Evolutionary conservation across 23 red algal species (phyloP).

Genomic region (Agarophyton chilense): DNA sequence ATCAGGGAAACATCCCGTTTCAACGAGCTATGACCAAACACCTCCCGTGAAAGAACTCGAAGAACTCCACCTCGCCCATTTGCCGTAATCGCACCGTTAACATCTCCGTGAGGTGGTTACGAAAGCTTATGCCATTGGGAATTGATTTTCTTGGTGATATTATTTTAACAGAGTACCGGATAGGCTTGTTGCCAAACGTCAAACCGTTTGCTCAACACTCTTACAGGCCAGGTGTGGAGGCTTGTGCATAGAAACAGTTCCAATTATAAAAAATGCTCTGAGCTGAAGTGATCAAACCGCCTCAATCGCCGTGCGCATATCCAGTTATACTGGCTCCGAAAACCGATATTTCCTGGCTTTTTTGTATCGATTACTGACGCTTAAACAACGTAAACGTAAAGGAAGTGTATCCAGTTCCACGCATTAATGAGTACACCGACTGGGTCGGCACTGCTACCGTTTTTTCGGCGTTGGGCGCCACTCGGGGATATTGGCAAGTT

Average conservation of each 20-base stretch:
- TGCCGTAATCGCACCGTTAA: neutral
- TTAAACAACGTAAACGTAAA: neutral
- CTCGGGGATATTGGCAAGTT: neutral
- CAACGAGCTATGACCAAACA: neutral
- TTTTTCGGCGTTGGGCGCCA: neutral
- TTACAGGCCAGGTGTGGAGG: neutral
- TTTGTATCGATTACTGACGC: neutral
- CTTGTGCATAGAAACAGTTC: neutral
- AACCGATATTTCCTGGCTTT: neutral
- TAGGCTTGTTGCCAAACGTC: neutral
- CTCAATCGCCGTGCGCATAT: neutral
- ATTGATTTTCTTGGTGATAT: neutral
- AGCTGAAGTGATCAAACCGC: slow-evolving; percentile 15
- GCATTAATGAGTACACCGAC: neutral
- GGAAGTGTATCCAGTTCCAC: neutral
- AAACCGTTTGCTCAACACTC: neutral
- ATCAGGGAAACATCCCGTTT: neutral
- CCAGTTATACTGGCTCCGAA: slow-evolving; percentile 1
- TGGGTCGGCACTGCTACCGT: neutral
- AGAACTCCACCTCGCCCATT: neutral
- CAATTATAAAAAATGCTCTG: slow-evolving; percentile 9
- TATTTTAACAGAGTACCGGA: slow-evolving; percentile 8
- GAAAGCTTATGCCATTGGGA: neutral
- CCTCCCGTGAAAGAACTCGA: neutral
- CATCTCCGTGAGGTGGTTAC: neutral